A percentile compares a stretch with the other conserved stretches of the same genome.
phyloP scores from a whole-genome alignment of 1,284 basidiomycete genomes.

The Malassezia dermatis region DNA sequence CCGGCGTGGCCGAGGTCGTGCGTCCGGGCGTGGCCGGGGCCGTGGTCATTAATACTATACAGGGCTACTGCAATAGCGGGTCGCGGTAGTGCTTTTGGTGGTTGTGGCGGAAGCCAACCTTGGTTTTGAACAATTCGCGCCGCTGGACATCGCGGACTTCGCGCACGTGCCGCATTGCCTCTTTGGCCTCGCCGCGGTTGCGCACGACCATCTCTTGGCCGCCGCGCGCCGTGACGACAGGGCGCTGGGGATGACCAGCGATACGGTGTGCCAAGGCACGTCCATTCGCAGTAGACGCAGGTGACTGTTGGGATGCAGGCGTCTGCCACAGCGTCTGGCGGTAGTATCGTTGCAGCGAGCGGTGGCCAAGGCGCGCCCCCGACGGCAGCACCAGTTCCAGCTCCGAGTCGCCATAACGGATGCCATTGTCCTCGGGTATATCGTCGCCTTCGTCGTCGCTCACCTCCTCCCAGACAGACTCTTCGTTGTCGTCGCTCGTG shows the following conservation, averaged over 20 bases:
- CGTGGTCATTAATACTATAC: slow-evolving; percentile 2
- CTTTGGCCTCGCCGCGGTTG: slow-evolving; percentile 82
- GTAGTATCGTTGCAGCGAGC: slow-evolving; percentile 76
- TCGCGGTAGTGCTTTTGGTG: slow-evolving; percentile 47
- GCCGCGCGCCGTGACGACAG: slow-evolving; percentile 25
- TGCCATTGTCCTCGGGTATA: not conserved
- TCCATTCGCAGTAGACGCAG: slow-evolving; percentile 12
- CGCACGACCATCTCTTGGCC: slow-evolving; percentile 50
- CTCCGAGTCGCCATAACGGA: slow-evolving; percentile 49
- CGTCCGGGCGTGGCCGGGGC: not conserved
- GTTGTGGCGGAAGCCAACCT: slow-evolving; percentile 49
- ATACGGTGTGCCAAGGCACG: slow-evolving; percentile 30
- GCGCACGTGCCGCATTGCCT: slow-evolving; percentile 76
- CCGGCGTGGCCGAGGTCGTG: slow-evolving; percentile 12
- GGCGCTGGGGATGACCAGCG: slow-evolving; percentile 24
- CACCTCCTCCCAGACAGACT: slow-evolving; percentile 17
- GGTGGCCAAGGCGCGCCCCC: slow-evolving; percentile 81
- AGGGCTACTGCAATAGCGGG: slow-evolving; percentile 35
- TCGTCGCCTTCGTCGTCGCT: slow-evolving; percentile 9
- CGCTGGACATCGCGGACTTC: slow-evolving; percentile 72
- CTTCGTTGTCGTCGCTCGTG: slow-evolving; percentile 21
- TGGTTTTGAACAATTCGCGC: slow-evolving; percentile 74
- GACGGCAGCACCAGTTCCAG: slow-evolving; percentile 91
- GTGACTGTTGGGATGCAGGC: slow-evolving; percentile 17
- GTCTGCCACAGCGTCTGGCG: slow-evolving; percentile 54